These are phyloP conservation scores for Colletotrichum navitas DNA, from an alignment of 2,329 filamentous ascomycete genomes.

Conservation along the genomic window DNA sequence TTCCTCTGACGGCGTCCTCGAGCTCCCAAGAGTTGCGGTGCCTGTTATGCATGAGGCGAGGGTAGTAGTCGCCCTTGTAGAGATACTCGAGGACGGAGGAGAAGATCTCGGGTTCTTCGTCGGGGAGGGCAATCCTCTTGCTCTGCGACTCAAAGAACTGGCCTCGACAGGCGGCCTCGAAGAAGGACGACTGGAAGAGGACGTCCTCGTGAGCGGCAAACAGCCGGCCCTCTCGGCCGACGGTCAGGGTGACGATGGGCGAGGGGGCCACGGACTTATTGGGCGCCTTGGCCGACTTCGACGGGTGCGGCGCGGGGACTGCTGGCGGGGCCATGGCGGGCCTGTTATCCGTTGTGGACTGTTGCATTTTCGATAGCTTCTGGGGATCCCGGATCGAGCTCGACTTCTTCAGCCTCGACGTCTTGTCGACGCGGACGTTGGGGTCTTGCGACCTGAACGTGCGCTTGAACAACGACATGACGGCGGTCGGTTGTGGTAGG, in stretches of 20 bases:
- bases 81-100: slow-evolving; percentile 91
- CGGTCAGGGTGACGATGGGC: slow-evolving; percentile 83
- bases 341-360: slow-evolving; percentile 75
- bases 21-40: slow-evolving; percentile 84
- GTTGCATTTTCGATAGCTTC: slow-evolving; percentile 88
- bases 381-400: slow-evolving; percentile 74
- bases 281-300: slow-evolving; percentile 35
- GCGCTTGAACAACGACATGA: slow-evolving; percentile 84
- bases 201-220: slow-evolving; percentile 94
- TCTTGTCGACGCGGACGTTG: slow-evolving; percentile 82
- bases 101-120: slow-evolving; percentile 92
- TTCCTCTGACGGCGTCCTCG: slow-evolving; percentile 69
- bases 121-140: slow-evolving; percentile 83
- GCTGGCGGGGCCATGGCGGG: slow-evolving; percentile 51
- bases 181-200: slow-evolving; percentile 83
- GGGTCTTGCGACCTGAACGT: slow-evolving; percentile 84
- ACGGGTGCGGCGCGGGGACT: slow-evolving; percentile 65
- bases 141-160: slow-evolving; percentile 80
- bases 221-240: slow-evolving; percentile 85
- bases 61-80: slow-evolving; percentile 95
- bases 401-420: slow-evolving; percentile 80
- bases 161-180: slow-evolving; percentile 66
- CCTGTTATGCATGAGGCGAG: slow-evolving; percentile 85
- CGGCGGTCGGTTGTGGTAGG: slow-evolving; percentile 50
- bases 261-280: slow-evolving; percentile 58